A percentile compares a stretch with the other conserved stretches of the same genome.
phyloP scores from a whole-genome alignment of 352 stramenopile species.

The Globisporangium alternatum region DNA sequence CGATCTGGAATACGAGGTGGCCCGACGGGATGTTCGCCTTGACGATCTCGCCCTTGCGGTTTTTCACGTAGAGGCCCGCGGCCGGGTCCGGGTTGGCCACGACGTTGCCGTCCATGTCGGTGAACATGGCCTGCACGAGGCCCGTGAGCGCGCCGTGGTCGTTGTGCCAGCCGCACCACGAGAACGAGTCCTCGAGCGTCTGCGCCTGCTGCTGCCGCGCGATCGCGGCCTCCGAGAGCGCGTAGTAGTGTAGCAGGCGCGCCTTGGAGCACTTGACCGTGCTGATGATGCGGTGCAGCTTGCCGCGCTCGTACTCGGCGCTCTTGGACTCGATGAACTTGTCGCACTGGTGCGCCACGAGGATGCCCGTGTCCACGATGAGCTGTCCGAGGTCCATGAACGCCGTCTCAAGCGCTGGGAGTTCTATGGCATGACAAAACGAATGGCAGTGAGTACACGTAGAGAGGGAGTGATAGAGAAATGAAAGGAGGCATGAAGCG shows the following conservation, averaged over 20 bases:
- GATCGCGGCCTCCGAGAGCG: slow-evolving; percentile 68
- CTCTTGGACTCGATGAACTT: slow-evolving; percentile 76
- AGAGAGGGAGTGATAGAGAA: neutral
- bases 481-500: too few species aligned
- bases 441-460: slow-evolving; percentile 7
- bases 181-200: slow-evolving; percentile 79
- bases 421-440: slow-evolving; percentile 20
- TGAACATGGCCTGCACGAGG: slow-evolving; percentile 91
- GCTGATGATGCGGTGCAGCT: slow-evolving; percentile 87
- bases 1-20: slow-evolving; percentile 94
- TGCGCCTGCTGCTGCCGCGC: slow-evolving; percentile 34
- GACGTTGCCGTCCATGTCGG: slow-evolving; percentile 62
- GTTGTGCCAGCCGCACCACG: slow-evolving; percentile 98
- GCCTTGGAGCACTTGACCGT: slow-evolving; percentile 91
- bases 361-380: slow-evolving; percentile 90
- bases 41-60: slow-evolving; percentile 84
- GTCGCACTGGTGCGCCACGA: slow-evolving; percentile 93
- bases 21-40: slow-evolving; percentile 85
- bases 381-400: slow-evolving; percentile 92
- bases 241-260: slow-evolving; percentile 95
- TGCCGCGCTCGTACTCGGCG: slow-evolving; percentile 73
- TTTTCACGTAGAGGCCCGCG: slow-evolving; percentile 94
- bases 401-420: slow-evolving; percentile 80
- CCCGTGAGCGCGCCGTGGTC: slow-evolving; percentile 95
- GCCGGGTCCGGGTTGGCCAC: slow-evolving; percentile 72